Evolutionary conservation across 2,329 filamentous ascomycete genomes (phyloP).

Genomic region (Calycina marina): DNA sequence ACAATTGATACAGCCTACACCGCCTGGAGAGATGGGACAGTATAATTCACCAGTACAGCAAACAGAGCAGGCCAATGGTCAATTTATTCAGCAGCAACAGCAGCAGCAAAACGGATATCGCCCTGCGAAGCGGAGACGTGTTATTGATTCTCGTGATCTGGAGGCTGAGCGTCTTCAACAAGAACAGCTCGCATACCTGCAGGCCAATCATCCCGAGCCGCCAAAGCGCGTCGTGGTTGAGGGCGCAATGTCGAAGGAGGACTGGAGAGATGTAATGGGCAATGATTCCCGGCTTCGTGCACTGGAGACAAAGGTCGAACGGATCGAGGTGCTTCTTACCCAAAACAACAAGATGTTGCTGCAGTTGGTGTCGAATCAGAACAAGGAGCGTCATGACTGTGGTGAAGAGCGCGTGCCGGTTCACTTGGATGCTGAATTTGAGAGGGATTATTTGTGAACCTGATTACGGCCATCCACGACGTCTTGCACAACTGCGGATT

Average conservation of each 20-base stretch:
- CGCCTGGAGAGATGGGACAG: conserved; percentile 10
- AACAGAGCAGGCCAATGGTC: conserved; percentile 13
- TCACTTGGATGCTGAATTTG: conserved; percentile 23
- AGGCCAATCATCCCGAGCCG: conserved; percentile 13
- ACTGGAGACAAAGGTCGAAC: conserved; percentile 20
- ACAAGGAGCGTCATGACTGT: conserved; percentile 15
- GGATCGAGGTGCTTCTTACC: conserved; percentile 19
- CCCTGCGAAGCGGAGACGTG: conserved; percentile 16
- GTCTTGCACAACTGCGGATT: no score
- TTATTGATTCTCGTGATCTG: conserved; percentile 16
- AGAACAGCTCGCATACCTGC: conserved; percentile 3
- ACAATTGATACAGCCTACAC: conserved; percentile 9
- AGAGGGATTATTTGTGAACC: conserved; percentile 23
- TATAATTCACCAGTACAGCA: conserved; percentile 7
- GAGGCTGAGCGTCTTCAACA: conserved; percentile 10
- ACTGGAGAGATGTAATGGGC: conserved; percentile 22
- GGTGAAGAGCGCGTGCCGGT: conserved; percentile 22
- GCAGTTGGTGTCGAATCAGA: conserved; percentile 18
- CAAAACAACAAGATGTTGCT: conserved; percentile 22
- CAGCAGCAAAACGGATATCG: conserved; percentile 19
- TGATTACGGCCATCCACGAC: no score
- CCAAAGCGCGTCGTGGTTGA: conserved; percentile 20
- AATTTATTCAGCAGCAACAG: conserved; percentile 6
- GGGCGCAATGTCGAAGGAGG: conserved; percentile 21
- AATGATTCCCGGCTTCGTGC: conserved; percentile 20